phyloP scores from a whole-genome alignment of 1,139 yeast species.

The Petasospora rhodanensis region DNA sequence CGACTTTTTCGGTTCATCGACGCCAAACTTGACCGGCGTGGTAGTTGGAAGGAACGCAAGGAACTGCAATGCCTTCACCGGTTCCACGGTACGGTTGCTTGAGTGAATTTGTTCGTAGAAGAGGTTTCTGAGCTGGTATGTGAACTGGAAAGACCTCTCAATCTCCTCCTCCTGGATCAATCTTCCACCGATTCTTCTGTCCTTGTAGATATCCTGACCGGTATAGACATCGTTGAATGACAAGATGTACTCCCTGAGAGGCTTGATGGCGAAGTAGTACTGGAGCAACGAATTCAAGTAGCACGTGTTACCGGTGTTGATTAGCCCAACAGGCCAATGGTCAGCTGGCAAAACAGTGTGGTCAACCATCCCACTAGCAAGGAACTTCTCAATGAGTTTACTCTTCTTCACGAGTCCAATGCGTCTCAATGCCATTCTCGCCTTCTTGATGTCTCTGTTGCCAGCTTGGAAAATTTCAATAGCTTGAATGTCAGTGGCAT shows the following conservation, averaged over 20 bases:
- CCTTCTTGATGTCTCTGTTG: slow-evolving; percentile 31
- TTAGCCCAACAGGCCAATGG: slow-evolving; percentile 85
- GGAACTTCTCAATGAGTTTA: slow-evolving; percentile 46
- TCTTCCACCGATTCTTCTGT: slow-evolving; percentile 82
- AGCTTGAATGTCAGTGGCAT: slow-evolving; percentile 52
- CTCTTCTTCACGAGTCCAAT: slow-evolving; percentile 48
- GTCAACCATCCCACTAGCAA: slow-evolving; percentile 57
- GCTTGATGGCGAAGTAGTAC: slow-evolving; percentile 81
- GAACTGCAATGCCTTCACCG: slow-evolving; percentile 80
- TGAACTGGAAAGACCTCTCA: slow-evolving; percentile 75
- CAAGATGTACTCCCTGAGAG: slow-evolving; percentile 66
- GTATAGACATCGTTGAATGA: slow-evolving; percentile 35
- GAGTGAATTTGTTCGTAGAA: slow-evolving; percentile 69
- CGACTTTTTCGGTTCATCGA: background rate
- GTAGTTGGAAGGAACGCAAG: slow-evolving; percentile 79
- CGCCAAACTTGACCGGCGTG: slow-evolving; percentile 56
- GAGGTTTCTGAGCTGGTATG: slow-evolving; percentile 62
- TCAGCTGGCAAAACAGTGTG: slow-evolving; percentile 55
- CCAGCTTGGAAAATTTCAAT: slow-evolving; percentile 46
- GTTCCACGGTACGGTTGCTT: slow-evolving; percentile 62
- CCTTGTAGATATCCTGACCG: slow-evolving; percentile 27
- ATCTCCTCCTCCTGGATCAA: slow-evolving; percentile 69
- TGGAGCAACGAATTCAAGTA: slow-evolving; percentile 86
- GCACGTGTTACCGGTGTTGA: slow-evolving; percentile 94
- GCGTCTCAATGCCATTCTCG: slow-evolving; percentile 47